Percentiles rank a stretch among this genome's conserved stretches.
These are phyloP conservation scores for Lactarius hatsudake DNA, from an alignment of 768 basidiomycete genomes.

Conservation along the genomic window DNA sequence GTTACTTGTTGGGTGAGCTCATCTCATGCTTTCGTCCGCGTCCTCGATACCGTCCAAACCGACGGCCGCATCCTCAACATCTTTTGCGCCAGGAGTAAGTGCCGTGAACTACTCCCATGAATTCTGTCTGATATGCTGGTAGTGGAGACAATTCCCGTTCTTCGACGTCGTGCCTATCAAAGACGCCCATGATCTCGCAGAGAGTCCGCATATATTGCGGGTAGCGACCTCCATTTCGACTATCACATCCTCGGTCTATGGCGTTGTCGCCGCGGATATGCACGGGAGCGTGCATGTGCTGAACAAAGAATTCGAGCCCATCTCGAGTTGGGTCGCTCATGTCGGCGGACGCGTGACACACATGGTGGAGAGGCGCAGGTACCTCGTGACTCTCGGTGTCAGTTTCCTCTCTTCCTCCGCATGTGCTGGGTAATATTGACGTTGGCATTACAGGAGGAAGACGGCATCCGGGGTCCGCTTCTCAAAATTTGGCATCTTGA, in stretches of 20 bases:
- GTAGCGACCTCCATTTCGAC: constrained; percentile 72
- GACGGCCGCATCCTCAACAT: constrained; percentile 9
- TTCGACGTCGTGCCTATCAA: constrained; percentile 77
- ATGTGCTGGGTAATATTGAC: constrained; percentile 9
- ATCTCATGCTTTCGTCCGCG: constrained; percentile 8
- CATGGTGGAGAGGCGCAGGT: constrained; percentile 75
- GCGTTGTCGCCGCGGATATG: constrained; percentile 78
- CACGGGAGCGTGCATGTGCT: constrained; percentile 81
- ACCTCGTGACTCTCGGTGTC: constrained; percentile 89
- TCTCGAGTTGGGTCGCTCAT: constrained; percentile 78
- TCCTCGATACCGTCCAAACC: constrained; percentile 6
- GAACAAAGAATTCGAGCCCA: constrained; percentile 67
- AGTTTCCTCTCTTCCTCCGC: constrained; percentile 33
- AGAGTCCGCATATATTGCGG: constrained; percentile 74
- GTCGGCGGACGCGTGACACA: constrained; percentile 79
- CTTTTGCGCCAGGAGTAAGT: constrained; percentile 22
- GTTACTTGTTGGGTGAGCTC: too few species aligned
- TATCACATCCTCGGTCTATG: constrained; percentile 57
- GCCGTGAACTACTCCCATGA: too few species aligned
- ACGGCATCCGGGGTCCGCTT: constrained; percentile 58
- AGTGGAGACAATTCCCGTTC: constrained; percentile 92
- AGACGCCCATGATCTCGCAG: constrained; percentile 73
- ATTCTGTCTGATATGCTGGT: constrained; percentile 1
- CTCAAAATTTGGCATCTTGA: constrained; percentile 90
- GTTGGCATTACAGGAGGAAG: constrained; percentile 61